Evolutionary conservation across 257 asterid species (phyloP), one percentile per base, ranked within the genome.

Genomic region (Leonotis leonurus): DNA sequence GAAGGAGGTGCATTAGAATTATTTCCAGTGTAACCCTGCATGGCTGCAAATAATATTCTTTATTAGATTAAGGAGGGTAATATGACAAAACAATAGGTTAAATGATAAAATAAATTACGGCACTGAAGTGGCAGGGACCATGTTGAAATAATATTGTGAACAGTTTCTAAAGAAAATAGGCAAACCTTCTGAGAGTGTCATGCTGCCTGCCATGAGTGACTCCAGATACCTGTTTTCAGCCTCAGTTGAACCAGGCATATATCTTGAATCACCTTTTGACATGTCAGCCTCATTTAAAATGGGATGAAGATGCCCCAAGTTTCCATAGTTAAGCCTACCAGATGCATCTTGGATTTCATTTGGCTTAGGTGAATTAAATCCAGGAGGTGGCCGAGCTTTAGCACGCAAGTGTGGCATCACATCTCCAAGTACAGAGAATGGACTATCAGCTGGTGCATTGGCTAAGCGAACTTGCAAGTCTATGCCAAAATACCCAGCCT

Each of bases 381-480:
- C 99, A 73, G 97, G 99, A 60, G 99, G 99, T 52, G 99, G 94
- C 6, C 90, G 79, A 61, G 87, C 95, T 70, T 89, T 93, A 73
- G 97, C 88, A 57, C 95, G 89, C 58, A 93, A 76, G 67, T 89
- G 99, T 40, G 99, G 97, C 99, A 93, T 89, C 67, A 87, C 89
- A 77, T 93, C 96, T 51, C 99, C 99, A 65, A 93, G 97, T 41
- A 62, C 56, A 69, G 83, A 62, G 73, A 85, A 93, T 29, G 95
- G 96, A 6, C 85, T 72, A 48, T 87, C 92, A 30, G 76, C 69
- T 1, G 90, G 86, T 20, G 96, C 86, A 73, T 62, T 68, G 60
- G 92, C 94, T 67, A 84, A 50, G 5, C 96, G 97, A 65, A 93
- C 99, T 72, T 71, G 88, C 85, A 93, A 81, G 21, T 93, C 99